Base-by-base conservation (phyloP, 257 asterid genomes). In the Solanum raphanifolium region DNA sequence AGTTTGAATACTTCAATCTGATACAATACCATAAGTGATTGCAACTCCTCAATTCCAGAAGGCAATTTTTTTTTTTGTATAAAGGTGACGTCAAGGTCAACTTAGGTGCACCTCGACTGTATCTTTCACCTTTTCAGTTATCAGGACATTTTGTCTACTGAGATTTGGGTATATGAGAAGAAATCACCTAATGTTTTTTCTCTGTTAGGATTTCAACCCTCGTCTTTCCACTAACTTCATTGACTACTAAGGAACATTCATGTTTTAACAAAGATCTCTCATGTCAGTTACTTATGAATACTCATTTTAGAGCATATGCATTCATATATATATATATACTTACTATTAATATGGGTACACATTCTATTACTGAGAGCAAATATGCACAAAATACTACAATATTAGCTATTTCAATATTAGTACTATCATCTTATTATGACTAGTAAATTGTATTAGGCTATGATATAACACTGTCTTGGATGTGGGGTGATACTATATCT, bases 401-500 rank as follows among this genome's bases (percentile, higher is more conserved):
- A 15, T 18, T 82, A 46, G 29, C 43, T 48, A 48, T 29, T 82
- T 48, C 43, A 82, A 48, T 5, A 81, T 21, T 21, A 9, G 36
- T 41, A 39, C 7, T 78, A 41, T 29, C 41, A 78, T 27, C 27
- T 27, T 79, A 27, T 27, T 43, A 27, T 43, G 8, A 79, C 66
- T 79, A 4, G 39, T 43, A 9, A 16, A 34, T 0, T 43, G 16
- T 29, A 81, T 46, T 9, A 16, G 68, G 41, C 68, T 81, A 46
- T 46, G 3, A 16, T 79, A 79, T 25, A 25, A 43, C 84, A 25
- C 1, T 41, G 39, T 46, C 27, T 9, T 7, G 39, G 18, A 16
- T 27, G 85, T 81, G 39, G 27, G 65, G 38, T 29, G 68, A 16
- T 79, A 16, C 86, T 83, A 86, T 48, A 73, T 87, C 86, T 92